Base-by-base conservation (phyloP, 352 stramenopile genomes). In the Peronospora destructor region DNA sequence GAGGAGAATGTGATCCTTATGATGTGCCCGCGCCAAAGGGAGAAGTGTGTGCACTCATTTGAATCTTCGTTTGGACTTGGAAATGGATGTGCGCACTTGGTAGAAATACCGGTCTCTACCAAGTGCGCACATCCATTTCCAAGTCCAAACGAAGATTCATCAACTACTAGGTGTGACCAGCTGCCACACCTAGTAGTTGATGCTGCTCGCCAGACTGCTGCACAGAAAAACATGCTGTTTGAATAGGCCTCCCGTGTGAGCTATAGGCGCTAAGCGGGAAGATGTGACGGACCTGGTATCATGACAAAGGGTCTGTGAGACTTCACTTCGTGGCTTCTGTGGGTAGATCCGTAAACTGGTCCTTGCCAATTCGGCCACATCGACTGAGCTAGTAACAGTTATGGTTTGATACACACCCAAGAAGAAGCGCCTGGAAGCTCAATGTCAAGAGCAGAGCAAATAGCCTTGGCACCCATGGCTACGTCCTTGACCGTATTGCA, bases 211-310 rank as follows among this genome's bases (percentile, higher is more conserved):
- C 19, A 21, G 19, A 21, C 3, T 21, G 3, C 19, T 21, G 19
- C 19, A 21, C 3, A 3, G 19, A 21, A 21, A 21, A 21, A 21
- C 19, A 21, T 32, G 26, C 26, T 32, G 26, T 32, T 32, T 3
- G 4, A 39, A 7, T 40, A 85, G 74, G 51, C 71, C 1, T 71
- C 56, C 2, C 68, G 77, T 14, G 52, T 76, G 49, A 85, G 75
- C 87, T 16, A 89, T 75, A 89, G 52, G 59, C 68, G 6, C 45
- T 84, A 21, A 87, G 51, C 87, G 77, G 53, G 73, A 75, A 25
- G 74, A 89, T 46, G 69, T 79, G 10, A 77, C 26, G 26, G 7
- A 29, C 7, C 26, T 29, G 7, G 26, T 29, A 29, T 4, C 26
- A 29, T 29, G 26, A 7, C 26, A 29, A 29, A 29, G 7, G 1